phyloP scores from a whole-genome alignment of 108 stramenopile genomes.

The Seminavis robusta region DNA sequence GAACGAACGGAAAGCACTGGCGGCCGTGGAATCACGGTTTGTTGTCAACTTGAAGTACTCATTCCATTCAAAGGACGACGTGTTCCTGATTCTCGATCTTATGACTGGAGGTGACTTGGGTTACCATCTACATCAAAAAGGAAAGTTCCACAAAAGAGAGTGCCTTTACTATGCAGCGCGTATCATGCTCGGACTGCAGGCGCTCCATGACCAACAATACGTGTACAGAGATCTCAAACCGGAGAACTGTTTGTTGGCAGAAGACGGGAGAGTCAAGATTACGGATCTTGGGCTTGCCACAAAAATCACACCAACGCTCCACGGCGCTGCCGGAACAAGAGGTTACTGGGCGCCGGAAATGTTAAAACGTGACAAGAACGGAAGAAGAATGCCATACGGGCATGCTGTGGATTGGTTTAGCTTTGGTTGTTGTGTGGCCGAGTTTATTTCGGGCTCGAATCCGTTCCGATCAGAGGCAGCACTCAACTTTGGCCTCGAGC shows the following conservation, averaged over 20 bases:
- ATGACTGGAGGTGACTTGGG: constrained; percentile 95
- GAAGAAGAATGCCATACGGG: constrained; percentile 79
- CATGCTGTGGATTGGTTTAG: constrained; percentile 94
- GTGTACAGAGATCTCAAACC: constrained; percentile 96
- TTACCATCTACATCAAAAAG: constrained; percentile 79
- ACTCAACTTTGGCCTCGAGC: constrained; percentile 74
- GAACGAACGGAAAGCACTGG: constrained; percentile 86
- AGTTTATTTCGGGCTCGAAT: constrained; percentile 89
- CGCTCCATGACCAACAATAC: constrained; percentile 83
- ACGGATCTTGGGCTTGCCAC: constrained; percentile 93
- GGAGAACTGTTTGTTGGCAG: constrained; percentile 91
- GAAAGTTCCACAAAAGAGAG: constrained; percentile 63
- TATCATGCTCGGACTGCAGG: constrained; percentile 89
- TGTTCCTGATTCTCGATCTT: constrained; percentile 93
- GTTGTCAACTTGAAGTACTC: constrained; percentile 96
- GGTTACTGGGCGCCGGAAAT: constrained; percentile 98
- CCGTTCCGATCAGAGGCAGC: constrained; percentile 91
- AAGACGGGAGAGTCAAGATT: constrained; percentile 83
- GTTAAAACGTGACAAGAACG: constrained; percentile 77
- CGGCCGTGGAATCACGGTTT: constrained; percentile 85
- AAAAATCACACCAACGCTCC: constrained; percentile 78
- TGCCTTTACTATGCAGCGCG: constrained; percentile 88
- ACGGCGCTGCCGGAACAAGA: constrained; percentile 84
- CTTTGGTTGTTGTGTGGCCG: constrained; percentile 91
- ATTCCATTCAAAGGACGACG: constrained; percentile 84